Evolutionary conservation across 768 basidiomycete species (phyloP), one percentile per base, ranked within the genome.

Genomic region (Leccinum boreale): DNA sequence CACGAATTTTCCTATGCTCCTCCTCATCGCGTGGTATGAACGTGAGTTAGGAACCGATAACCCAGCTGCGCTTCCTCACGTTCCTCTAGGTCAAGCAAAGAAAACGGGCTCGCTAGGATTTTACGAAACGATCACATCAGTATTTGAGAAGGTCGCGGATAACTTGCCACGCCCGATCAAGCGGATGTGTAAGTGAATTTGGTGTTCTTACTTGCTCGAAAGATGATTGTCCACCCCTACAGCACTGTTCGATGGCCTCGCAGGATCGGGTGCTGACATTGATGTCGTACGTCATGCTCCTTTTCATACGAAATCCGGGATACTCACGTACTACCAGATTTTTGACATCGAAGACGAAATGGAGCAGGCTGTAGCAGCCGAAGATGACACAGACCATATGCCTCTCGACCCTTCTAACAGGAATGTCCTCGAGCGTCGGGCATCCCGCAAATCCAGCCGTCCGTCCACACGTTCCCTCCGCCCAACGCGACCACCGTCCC

Each of bases 21-120:
- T 97, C 39, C 59, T 77, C 17, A 93, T 97, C 52, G 87, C 93
- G 3, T 75, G 87, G 53, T 96, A 95, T 67, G 94, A 96, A 73
- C 82, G 94, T 72, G 49, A 61, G 71, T 61, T 4, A 26, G 45
- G 31, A 10, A 10, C 11, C 7, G 6, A 50, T 12, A 29, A 42
- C 21, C 24, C 14, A 14, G 24, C 33, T 21, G 19, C 12, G 4
- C 35, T 36, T 24, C 15, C 50, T 62, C 24, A 70, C 46, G 2
- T n/a, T 19, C 15, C 5, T 24, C 19, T 45, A 72, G 71, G 71
- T 15, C 89, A 94, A 69, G 82, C 87, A 2, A 91, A 91, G 72
- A 78, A 74, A 21, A 81, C 79, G 4, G 85, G 84, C 1, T 82
- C 89, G 0, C 74, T 78, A 3, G 84, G 81, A 23, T 84, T 95